These are phyloP conservation scores for Hanseniaspora clermontiae DNA, from an alignment of 805 yeast species.

Conservation along the genomic window DNA sequence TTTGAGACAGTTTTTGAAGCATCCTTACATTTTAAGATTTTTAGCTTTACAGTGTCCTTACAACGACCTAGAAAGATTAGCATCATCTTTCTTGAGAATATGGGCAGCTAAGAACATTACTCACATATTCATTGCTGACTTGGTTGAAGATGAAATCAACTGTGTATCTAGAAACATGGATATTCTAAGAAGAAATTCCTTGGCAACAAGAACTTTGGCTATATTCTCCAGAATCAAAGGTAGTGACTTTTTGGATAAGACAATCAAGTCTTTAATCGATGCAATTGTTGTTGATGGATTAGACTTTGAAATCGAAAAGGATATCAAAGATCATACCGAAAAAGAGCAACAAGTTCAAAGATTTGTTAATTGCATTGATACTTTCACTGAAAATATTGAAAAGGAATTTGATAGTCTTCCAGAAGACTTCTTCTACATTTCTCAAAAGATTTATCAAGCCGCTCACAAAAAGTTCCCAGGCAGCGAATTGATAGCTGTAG, in stretches of 20 bases:
- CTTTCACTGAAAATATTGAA: constrained; percentile 47
- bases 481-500: constrained; percentile 59
- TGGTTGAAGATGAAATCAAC: constrained; percentile 51
- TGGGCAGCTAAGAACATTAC: constrained; percentile 35
- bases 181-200: constrained; percentile 66
- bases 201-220: constrained; percentile 65
- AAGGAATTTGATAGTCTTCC: constrained; percentile 51
- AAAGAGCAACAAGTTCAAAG: constrained; percentile 31
- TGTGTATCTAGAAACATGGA: constrained; percentile 53
- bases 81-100: constrained; percentile 48
- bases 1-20: constrained; percentile 25
- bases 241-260: constrained; percentile 38
- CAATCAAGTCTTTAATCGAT: constrained; percentile 45
- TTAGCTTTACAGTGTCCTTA: constrained; percentile 53
- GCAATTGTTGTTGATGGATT: constrained; percentile 40
- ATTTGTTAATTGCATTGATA: constrained; percentile 45
- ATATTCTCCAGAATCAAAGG: constrained; percentile 62
- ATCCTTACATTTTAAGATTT: constrained; percentile 37
- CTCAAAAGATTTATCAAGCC: constrained; percentile 48
- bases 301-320: constrained; percentile 53
- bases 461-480: constrained; percentile 53
- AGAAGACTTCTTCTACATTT: constrained; percentile 54
- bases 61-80: constrained; percentile 56
- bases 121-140: constrained; percentile 38
- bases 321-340: constrained; percentile 29